These are phyloP conservation scores for Trichoderma cornu-damae DNA, from an alignment of 2,329 filamentous ascomycete genomes.

Conservation along the genomic window DNA sequence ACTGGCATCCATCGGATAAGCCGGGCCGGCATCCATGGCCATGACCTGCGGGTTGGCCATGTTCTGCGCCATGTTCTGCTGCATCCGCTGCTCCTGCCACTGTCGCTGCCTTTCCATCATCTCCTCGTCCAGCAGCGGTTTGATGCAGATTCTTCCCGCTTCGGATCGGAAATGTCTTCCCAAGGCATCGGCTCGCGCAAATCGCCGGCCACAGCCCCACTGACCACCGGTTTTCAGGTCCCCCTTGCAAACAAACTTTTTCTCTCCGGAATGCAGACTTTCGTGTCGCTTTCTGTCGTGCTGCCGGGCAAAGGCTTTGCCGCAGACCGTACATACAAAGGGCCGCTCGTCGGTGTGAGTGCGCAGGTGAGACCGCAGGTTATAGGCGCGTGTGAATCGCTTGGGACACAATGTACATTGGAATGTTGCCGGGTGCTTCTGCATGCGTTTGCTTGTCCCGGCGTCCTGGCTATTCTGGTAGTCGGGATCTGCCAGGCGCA, in stretches of 20 bases:
- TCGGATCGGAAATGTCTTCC: conserved; percentile 94
- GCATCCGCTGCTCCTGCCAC: conserved; percentile 67
- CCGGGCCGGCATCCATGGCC: conserved; percentile 55
- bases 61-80: conserved; percentile 58
- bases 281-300: conserved; percentile 97
- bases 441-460: conserved; percentile 70
- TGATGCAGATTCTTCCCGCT: conserved; percentile 92
- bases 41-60: conserved; percentile 52
- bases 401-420: conserved; percentile 93
- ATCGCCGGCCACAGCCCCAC: conserved; percentile 91
- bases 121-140: conserved; percentile 94
- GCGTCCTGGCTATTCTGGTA: conserved; percentile 62
- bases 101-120: conserved; percentile 71
- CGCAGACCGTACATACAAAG: conserved; percentile 94
- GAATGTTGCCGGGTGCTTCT: conserved; percentile 97
- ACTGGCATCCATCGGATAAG: conserved; percentile 52
- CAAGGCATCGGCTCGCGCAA: conserved; percentile 90
- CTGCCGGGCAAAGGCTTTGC: conserved; percentile 94
- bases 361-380: conserved; percentile 86
- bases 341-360: conserved; percentile 97
- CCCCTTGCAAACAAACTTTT: conserved; percentile 96
- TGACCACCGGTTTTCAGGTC: conserved; percentile 75
- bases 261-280: conserved; percentile 91
- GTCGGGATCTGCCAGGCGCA: conserved; percentile 84
- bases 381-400: conserved; percentile 93